A percentile compares a stretch with the other conserved stretches of the same genome.
Evolutionary conservation across 2,329 filamentous ascomycete species (phyloP).

Genomic region (Colletotrichum scovillei): DNA sequence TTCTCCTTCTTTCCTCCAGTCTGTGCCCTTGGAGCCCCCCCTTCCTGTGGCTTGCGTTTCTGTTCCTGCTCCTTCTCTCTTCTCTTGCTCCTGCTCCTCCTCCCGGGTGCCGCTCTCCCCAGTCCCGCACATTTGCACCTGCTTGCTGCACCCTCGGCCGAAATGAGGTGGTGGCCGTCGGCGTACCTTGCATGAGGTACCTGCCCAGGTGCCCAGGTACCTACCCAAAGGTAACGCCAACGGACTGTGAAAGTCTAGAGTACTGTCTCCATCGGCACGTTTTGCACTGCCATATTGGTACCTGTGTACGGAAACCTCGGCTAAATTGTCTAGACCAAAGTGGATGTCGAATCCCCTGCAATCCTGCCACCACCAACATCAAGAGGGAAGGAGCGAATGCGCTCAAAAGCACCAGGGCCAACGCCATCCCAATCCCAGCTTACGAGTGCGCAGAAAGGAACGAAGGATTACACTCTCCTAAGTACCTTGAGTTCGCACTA

Average conservation of each 20-base stretch:
- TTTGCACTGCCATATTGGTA: background rate
- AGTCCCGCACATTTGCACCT: background rate
- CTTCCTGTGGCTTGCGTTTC: too few relatives aligned
- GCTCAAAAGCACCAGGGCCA: background rate
- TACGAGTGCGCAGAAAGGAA: background rate
- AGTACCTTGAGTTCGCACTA: too few relatives aligned
- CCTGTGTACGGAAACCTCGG: background rate
- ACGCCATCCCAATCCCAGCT: background rate
- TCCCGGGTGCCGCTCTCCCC: background rate
- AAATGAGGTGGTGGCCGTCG: background rate
- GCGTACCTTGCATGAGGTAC: conserved; percentile 14
- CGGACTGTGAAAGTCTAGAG: background rate
- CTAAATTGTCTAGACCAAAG: background rate
- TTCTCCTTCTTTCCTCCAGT: background rate
- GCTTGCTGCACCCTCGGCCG: background rate
- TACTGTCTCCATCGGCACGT: background rate
- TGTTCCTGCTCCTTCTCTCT: background rate
- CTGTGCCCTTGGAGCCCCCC: background rate
- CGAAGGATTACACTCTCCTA: background rate
- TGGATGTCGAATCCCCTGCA: background rate
- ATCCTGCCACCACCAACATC: background rate
- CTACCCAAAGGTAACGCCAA: background rate
- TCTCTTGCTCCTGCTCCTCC: background rate
- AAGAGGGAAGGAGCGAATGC: conserved; percentile 3
- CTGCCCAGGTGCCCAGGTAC: background rate